Evolutionary conservation across 164 flowering plant species (phyloP).

Genomic region (Vitis labrusca): DNA sequence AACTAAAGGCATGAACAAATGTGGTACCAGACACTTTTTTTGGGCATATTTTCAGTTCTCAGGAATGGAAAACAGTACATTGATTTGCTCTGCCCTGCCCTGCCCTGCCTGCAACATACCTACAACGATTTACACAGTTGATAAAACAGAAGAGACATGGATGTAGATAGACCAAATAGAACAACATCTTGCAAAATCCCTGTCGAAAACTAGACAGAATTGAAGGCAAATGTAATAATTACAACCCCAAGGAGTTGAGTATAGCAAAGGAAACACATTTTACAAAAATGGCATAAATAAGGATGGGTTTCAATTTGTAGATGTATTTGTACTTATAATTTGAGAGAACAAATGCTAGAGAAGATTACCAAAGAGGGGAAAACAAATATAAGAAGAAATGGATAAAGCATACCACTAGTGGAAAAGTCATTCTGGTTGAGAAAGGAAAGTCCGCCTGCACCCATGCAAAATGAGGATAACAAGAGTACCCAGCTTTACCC

Average conservation of each 20-base stretch:
- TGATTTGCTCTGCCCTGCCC: too few relatives aligned
- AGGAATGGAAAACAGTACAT: too few relatives aligned
- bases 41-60: too few relatives aligned
- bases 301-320: slow-evolving; percentile 13
- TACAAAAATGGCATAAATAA: slow-evolving; percentile 22
- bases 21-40: too few relatives aligned
- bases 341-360: slow-evolving; percentile 6
- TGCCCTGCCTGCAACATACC: too few relatives aligned
- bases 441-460: background rate
- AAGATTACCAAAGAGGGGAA: background rate
- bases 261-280: slow-evolving; percentile 8
- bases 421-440: slow-evolving; percentile 1
- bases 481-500: background rate
- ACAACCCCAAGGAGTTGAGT: background rate
- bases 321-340: slow-evolving; percentile 23
- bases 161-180: too few relatives aligned
- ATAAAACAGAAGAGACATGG: too few relatives aligned
- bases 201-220: too few relatives aligned
- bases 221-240: too few relatives aligned
- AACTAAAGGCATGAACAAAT: too few relatives aligned
- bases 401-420: slow-evolving; percentile 12
- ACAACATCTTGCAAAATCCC: too few relatives aligned
- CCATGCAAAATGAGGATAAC: slow-evolving; percentile 7
- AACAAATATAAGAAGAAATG: background rate
- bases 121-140: too few relatives aligned